A percentile compares a stretch with the other conserved stretches of the same genome.
These are phyloP conservation scores for Calonectria crousiana DNA, from an alignment of 2,329 filamentous ascomycete genomes.

Conservation along the genomic window DNA sequence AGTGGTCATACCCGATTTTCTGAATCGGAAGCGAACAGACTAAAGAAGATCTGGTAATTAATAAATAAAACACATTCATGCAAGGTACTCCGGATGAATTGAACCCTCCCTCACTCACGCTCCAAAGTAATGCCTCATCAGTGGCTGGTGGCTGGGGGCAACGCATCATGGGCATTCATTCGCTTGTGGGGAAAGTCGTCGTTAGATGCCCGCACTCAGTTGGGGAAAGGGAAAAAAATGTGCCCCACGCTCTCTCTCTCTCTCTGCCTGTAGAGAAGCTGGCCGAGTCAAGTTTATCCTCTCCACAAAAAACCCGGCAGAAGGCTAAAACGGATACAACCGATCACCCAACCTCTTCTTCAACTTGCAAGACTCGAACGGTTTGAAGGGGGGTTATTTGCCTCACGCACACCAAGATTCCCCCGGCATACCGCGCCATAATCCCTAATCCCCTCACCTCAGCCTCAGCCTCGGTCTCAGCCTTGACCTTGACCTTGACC, in stretches of 20 bases:
- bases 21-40: too few species aligned
- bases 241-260: slow-evolving; percentile 14
- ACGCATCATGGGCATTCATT: slow-evolving; percentile 15
- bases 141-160: slow-evolving; percentile 10
- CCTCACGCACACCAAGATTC: not conserved
- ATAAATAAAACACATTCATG: not conserved
- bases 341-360: slow-evolving; percentile 1
- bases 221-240: not conserved
- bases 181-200: not conserved
- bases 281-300: slow-evolving; percentile 8
- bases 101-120: not conserved
- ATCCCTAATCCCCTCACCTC: slow-evolving; percentile 9
- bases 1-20: not conserved
- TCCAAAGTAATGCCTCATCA: slow-evolving; percentile 18
- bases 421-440: not conserved
- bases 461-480: not conserved
- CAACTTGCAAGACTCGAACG: not conserved
- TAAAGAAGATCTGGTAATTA: not conserved
- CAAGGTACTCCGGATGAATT: not conserved
- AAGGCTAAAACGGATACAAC: not conserved
- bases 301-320: slow-evolving; percentile 1
- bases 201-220: not conserved
- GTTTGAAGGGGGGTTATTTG: not conserved
- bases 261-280: not conserved
- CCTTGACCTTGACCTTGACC: not conserved